Evolutionary conservation across 306 rosid genomes (phyloP).

Genomic region (Trichosanthes cucumerina): DNA sequence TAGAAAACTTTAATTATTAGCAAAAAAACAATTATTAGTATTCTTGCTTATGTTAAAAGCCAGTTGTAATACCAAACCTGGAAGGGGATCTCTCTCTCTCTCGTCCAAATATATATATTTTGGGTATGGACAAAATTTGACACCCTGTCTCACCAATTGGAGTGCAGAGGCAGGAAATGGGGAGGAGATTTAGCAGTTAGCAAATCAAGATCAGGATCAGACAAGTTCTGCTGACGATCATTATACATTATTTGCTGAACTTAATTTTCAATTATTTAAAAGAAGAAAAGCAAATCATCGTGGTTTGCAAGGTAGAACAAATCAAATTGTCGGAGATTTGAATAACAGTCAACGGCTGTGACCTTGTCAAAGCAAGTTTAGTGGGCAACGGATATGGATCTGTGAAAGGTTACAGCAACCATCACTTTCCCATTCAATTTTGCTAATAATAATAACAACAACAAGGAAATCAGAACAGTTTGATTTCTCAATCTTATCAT

Average conservation of each 20-base stretch:
- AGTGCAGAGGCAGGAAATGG: constrained; percentile 9
- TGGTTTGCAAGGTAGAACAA: background rate
- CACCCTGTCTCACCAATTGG: constrained; percentile 1
- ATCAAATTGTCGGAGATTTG: background rate
- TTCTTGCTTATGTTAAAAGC: background rate
- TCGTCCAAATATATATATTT: background rate
- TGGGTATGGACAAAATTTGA: background rate
- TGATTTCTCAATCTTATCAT: background rate
- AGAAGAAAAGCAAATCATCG: background rate
- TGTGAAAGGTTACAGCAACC: background rate
- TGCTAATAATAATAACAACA: background rate
- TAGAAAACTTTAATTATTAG: background rate
- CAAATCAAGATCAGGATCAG: background rate
- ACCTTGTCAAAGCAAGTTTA: background rate
- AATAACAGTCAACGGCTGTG: background rate
- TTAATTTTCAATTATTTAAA: background rate
- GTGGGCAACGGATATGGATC: background rate
- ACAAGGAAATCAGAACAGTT: background rate
- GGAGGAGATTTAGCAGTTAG: background rate
- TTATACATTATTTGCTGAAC: background rate
- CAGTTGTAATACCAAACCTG: background rate
- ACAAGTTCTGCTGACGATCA: background rate
- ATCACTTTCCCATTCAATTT: background rate
- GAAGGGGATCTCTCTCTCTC: background rate
- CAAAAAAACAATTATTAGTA: background rate